phyloP scores from a whole-genome alignment of 768 basidiomycete genomes.

The Suillus tomentosus region DNA sequence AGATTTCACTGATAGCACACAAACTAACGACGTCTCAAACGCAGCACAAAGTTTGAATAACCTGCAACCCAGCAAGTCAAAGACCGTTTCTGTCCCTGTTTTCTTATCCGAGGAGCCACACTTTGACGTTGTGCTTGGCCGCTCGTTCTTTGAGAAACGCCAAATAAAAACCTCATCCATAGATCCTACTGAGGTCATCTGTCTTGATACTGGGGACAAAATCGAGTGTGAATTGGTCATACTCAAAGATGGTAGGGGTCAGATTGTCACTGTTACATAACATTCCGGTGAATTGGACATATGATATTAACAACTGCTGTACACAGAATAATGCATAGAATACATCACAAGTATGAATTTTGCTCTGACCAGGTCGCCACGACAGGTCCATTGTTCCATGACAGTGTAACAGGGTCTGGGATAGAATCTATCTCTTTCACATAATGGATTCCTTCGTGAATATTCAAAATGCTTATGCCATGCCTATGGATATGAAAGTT shows the following conservation, averaged over 20 bases:
- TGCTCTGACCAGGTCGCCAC: not conserved
- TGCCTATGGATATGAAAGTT: slow-evolving; percentile 6
- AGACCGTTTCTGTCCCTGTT: slow-evolving; percentile 57
- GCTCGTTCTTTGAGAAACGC: slow-evolving; percentile 81
- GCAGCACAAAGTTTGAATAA: not conserved
- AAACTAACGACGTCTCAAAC: slow-evolving; percentile 2
- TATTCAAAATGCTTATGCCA: not conserved
- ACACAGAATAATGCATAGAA: not conserved
- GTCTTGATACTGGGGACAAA: slow-evolving; percentile 90
- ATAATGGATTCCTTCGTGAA: slow-evolving; percentile 6
- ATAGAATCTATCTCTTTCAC: slow-evolving; percentile 9
- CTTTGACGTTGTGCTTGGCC: slow-evolving; percentile 92
- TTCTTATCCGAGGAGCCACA: slow-evolving; percentile 94
- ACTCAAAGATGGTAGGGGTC: slow-evolving; percentile 86
- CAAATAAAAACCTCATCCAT: slow-evolving; percentile 79
- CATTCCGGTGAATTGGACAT: not conserved
- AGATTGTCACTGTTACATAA: slow-evolving; percentile 87
- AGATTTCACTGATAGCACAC: slow-evolving; percentile 8
- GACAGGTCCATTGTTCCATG: not conserved
- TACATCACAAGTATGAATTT: not conserved
- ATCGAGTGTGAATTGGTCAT: slow-evolving; percentile 92
- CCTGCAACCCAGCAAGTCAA: slow-evolving; percentile 28
- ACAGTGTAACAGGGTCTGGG: not conserved
- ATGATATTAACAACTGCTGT: not conserved
- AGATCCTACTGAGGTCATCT: slow-evolving; percentile 89